Evolutionary conservation across 805 yeast species (phyloP).

Genomic region (Candida chilensis): DNA sequence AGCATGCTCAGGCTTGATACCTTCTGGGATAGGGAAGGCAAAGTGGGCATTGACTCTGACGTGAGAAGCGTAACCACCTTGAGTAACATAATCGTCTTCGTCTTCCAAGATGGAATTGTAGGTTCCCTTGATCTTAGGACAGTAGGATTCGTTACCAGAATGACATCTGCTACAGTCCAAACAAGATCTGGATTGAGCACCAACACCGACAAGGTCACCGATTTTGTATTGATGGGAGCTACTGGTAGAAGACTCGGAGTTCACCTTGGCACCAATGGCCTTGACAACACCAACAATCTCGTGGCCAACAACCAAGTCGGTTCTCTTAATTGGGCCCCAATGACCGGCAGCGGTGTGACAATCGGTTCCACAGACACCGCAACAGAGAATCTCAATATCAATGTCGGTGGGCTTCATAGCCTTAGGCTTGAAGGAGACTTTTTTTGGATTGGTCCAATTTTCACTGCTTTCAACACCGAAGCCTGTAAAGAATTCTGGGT

Average conservation of each 20-base stretch:
- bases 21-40: slow-evolving; percentile 40
- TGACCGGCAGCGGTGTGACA: slow-evolving; percentile 16
- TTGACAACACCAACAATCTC: slow-evolving; percentile 24
- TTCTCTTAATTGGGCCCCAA: slow-evolving; percentile 17
- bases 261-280: slow-evolving; percentile 16
- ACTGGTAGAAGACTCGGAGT: too few relatives aligned
- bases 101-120: slow-evolving; percentile 31
- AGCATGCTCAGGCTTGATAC: slow-evolving; percentile 25
- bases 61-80: slow-evolving; percentile 26
- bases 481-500: slow-evolving; percentile 16
- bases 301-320: slow-evolving; percentile 23
- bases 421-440: slow-evolving; percentile 12
- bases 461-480: slow-evolving; percentile 12
- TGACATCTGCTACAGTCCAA: slow-evolving; percentile 26
- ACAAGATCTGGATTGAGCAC: slow-evolving; percentile 19
- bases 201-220: slow-evolving; percentile 27
- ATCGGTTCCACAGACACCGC: slow-evolving; percentile 25
- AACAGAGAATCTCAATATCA: slow-evolving; percentile 12
- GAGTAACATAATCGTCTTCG: slow-evolving; percentile 28
- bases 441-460: slow-evolving; percentile 17
- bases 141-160: slow-evolving; percentile 32
- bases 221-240: slow-evolving; percentile 17
- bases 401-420: slow-evolving; percentile 10
- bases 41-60: slow-evolving; percentile 31
- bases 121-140: slow-evolving; percentile 39